phyloP scores from a whole-genome alignment of 148 eudicot genomes.

The Talinum fruticosum region DNA sequence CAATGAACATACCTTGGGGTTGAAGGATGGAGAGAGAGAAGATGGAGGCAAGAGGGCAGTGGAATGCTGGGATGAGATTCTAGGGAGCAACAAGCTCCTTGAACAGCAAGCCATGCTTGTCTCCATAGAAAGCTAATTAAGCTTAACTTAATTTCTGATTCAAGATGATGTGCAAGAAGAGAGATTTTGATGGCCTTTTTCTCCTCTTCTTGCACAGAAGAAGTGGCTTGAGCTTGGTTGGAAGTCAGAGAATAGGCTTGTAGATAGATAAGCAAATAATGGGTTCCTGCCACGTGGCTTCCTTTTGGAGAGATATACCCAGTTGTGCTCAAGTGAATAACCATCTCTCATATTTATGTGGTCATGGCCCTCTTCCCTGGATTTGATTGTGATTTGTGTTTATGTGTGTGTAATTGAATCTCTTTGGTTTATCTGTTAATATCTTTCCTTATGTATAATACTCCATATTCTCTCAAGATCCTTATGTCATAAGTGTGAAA shows the following conservation, averaged over 20 bases:
- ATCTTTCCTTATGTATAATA: too few relatives aligned
- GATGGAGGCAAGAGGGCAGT: conserved; percentile 48
- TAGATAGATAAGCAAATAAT: conserved; percentile 58
- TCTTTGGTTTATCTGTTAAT: not conserved
- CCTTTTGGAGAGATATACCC: conserved; percentile 35
- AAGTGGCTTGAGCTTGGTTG: conserved; percentile 10
- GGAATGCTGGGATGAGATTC: conserved; percentile 57
- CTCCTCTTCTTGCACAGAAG: not conserved
- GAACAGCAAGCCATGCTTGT: conserved; percentile 65
- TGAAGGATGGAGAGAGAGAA: conserved; percentile 46
- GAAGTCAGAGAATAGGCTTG: conserved; percentile 10
- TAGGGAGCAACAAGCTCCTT: conserved; percentile 57
- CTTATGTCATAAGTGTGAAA: too few relatives aligned
- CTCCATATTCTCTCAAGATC: too few relatives aligned
- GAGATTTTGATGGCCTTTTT: not conserved
- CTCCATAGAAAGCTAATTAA: conserved; percentile 42
- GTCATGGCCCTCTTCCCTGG: conserved; percentile 15
- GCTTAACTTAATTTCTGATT: not conserved
- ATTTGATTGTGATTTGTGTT: not conserved
- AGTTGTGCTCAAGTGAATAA: conserved; percentile 22
- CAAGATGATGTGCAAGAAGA: not conserved
- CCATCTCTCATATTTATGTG: conserved; percentile 59
- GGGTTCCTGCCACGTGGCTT: conserved; percentile 65
- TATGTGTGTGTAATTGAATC: not conserved
- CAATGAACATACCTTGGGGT: conserved; percentile 55